Evolutionary conservation across 192 early-diverging fungal species (phyloP).

Genomic region (Coemansia sp.): DNA sequence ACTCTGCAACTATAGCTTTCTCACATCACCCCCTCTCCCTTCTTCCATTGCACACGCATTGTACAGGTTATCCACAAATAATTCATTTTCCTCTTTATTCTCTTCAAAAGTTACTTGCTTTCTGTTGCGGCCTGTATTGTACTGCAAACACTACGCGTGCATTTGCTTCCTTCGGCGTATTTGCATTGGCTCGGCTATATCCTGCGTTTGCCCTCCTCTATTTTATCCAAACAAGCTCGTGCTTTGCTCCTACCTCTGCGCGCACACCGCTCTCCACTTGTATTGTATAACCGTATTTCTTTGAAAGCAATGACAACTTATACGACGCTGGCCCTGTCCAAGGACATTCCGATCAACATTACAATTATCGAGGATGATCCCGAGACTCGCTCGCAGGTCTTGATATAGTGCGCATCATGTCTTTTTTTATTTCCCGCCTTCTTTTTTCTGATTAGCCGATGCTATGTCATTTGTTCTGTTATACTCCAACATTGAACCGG

Average conservation of each 20-base stretch:
- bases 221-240: too few relatives aligned
- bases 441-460: neutral
- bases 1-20: neutral
- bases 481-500: too few relatives aligned
- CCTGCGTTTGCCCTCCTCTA: too few relatives aligned
- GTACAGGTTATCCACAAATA: slow-evolving; percentile 6
- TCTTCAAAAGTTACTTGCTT: neutral
- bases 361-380: slow-evolving; percentile 49
- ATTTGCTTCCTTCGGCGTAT: neutral
- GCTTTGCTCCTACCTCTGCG: too few relatives aligned
- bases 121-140: neutral
- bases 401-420: slow-evolving; percentile 6
- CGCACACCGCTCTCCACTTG: too few relatives aligned
- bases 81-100: neutral
- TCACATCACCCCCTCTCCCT: neutral
- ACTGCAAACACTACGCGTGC: neutral
- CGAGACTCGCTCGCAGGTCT: slow-evolving; percentile 29
- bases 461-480: neutral
- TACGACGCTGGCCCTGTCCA: slow-evolving; percentile 4
- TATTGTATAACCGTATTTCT: neutral
- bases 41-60: neutral
- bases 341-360: slow-evolving; percentile 51
- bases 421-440: neutral
- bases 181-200: neutral
- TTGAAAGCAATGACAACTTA: neutral